Conservation (phyloP, 768 basidiomycete genomes). For the Amanita pseudoporphyria region DNA sequence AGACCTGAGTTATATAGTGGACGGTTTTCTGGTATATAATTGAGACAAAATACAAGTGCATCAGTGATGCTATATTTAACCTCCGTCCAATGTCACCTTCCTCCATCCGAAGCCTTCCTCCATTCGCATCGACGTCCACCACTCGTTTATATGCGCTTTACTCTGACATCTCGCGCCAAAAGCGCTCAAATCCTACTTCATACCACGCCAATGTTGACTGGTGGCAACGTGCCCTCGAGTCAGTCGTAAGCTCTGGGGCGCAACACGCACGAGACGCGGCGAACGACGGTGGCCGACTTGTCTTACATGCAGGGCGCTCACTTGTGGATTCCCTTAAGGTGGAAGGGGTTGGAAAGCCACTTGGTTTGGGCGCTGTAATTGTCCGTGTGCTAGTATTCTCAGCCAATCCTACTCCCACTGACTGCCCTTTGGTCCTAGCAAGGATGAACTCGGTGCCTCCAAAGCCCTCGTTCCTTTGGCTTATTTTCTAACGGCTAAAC, state of each 20-base stretch:
- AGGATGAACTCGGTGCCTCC: conserved; percentile 53
- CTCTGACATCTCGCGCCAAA: conserved; percentile 80
- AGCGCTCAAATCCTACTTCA: conserved; percentile 73
- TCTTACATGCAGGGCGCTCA: conserved; percentile 44
- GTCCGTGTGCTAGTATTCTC: conserved; percentile 36
- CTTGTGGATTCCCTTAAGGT: conserved; percentile 53
- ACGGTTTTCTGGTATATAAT: too few species aligned
- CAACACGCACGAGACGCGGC: conserved; percentile 22
- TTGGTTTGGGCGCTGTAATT: conserved; percentile 60
- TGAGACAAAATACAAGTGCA: too few species aligned
- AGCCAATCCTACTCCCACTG: conserved; percentile 9
- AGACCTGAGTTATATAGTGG: not conserved
- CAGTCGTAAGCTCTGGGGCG: conserved; percentile 47
- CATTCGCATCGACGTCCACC: conserved; percentile 37
- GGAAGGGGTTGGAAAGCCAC: conserved; percentile 67
- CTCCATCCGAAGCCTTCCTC: conserved; percentile 24
- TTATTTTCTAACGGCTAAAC: conserved; percentile 44
- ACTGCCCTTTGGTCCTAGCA: conserved; percentile 37
- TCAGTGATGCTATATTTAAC: not conserved
- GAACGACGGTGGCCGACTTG: conserved; percentile 36
- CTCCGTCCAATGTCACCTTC: conserved; percentile 10
- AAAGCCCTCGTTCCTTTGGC: conserved; percentile 36
- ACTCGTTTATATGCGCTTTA: conserved; percentile 73
- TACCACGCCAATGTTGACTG: conserved; percentile 77
- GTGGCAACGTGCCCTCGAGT: conserved; percentile 71